These are phyloP conservation scores for Coniella lustricola DNA, from an alignment of 2,329 filamentous ascomycete genomes.

Conservation along the genomic window DNA sequence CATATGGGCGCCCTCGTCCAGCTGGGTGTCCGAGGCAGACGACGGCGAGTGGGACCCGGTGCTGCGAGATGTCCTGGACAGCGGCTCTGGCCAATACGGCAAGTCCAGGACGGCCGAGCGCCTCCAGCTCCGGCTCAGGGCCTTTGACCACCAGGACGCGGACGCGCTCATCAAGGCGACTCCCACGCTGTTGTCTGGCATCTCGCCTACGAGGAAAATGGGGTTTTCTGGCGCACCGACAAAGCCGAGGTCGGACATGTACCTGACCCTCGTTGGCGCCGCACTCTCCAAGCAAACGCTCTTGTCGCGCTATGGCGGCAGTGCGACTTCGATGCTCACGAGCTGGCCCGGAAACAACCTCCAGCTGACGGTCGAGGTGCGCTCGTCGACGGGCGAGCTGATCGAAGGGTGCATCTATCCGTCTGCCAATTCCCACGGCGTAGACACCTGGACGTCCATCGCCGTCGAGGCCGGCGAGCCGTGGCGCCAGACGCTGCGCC, in stretches of 20 bases:
- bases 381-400: constrained; percentile 68
- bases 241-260: constrained; percentile 87
- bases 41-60: constrained; percentile 66
- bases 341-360: constrained; percentile 64
- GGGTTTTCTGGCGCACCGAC: constrained; percentile 90
- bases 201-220: constrained; percentile 78
- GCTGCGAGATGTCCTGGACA: constrained; percentile 66
- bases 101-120: constrained; percentile 67
- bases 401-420: constrained; percentile 84
- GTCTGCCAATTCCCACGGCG: constrained; percentile 69
- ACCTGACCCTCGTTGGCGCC: constrained; percentile 76
- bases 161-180: constrained; percentile 77
- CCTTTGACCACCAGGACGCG: constrained; percentile 71
- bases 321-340: constrained; percentile 61
- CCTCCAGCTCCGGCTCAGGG: constrained; percentile 70
- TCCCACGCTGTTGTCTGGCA: constrained; percentile 76
- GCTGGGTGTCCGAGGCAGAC: constrained; percentile 47
- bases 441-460: constrained; percentile 84
- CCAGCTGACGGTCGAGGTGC: constrained; percentile 84
- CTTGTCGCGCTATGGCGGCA: constrained; percentile 61
- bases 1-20: constrained; percentile 64
- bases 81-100: constrained; percentile 65
- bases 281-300: constrained; percentile 70
- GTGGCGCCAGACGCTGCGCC: constrained; percentile 83
- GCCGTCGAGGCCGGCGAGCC: constrained; percentile 69